A percentile compares a stretch with the other conserved stretches of the same genome.
phyloP scores from a whole-genome alignment of 192 early-diverging fungal genomes.

The Paraglomus occultum region DNA sequence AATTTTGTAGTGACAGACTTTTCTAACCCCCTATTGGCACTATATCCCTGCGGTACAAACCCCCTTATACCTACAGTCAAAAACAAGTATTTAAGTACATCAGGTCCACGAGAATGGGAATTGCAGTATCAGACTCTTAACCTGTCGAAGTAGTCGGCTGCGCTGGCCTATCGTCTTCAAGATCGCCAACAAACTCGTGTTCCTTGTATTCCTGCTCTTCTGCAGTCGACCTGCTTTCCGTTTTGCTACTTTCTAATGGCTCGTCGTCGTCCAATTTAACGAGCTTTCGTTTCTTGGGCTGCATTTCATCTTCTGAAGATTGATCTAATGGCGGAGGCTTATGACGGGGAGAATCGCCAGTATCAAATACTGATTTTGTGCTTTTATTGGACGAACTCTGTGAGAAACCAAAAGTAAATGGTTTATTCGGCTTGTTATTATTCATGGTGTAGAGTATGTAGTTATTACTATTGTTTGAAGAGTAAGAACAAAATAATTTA shows the following conservation, averaged over 20 bases:
- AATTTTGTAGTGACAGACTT: neutral
- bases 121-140: neutral
- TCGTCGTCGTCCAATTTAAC: constrained; percentile 35
- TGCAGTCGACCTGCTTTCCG: neutral
- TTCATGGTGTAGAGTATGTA: no score
- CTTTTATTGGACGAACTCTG: constrained; percentile 19
- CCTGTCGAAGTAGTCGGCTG: constrained; percentile 30
- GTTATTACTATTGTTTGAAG: no score
- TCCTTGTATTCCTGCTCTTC: neutral
- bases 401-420: constrained; percentile 26
- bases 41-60: constrained; percentile 31
- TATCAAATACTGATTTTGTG: constrained; percentile 33
- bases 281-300: constrained; percentile 31
- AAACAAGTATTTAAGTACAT: neutral
- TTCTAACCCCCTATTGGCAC: neutral
- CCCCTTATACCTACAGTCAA: constrained; percentile 38
- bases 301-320: constrained; percentile 7
- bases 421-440: constrained; percentile 4
- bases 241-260: neutral
- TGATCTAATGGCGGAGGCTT: constrained; percentile 19
- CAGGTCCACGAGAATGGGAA: neutral
- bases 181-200: constrained; percentile 28
- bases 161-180: constrained; percentile 34
- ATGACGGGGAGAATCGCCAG: constrained; percentile 29
- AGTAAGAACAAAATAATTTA: no score